These are phyloP conservation scores for Apophysomyces trapeziformis DNA, from an alignment of 371 early-diverging fungal species.

Conservation along the genomic window DNA sequence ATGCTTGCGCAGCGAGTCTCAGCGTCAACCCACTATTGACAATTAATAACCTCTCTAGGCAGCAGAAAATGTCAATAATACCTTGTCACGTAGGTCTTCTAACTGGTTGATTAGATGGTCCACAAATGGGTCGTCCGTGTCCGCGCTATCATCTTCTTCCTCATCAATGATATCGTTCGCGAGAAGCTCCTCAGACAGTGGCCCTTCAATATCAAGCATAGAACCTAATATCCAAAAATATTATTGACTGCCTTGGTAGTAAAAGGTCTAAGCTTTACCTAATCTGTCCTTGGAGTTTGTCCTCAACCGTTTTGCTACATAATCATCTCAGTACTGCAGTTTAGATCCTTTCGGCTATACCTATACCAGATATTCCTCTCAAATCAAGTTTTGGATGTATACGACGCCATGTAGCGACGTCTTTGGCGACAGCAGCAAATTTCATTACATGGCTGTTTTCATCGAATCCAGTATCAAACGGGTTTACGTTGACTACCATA, in stretches of 20 bases:
- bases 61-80: conserved; percentile 6
- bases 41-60: not conserved
- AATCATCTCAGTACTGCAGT: not conserved
- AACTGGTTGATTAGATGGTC: conserved; percentile 45
- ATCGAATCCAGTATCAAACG: conserved; percentile 66
- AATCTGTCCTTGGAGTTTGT: conserved; percentile 16
- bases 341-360: conserved; percentile 11
- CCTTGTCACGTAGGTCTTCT: conserved; percentile 57
- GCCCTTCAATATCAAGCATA: not conserved
- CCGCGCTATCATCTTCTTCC: conserved; percentile 42
- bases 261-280: conserved; percentile 1
- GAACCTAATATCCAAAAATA: not conserved
- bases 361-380: conserved; percentile 27
- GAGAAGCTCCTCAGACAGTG: conserved; percentile 10
- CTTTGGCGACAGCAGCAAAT: conserved; percentile 71
- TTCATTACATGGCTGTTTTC: conserved; percentile 68
- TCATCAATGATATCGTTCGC: conserved; percentile 22
- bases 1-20: conserved; percentile 58
- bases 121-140: conserved; percentile 50
- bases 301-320: conserved; percentile 24
- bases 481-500: conserved; percentile 75
- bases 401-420: conserved; percentile 57
- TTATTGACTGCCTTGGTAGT: not conserved
- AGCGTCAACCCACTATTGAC: conserved; percentile 53
- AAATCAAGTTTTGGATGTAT: conserved; percentile 50